phyloP scores from a whole-genome alignment of 345 rosid genomes.

The Ricinus communis region DNA sequence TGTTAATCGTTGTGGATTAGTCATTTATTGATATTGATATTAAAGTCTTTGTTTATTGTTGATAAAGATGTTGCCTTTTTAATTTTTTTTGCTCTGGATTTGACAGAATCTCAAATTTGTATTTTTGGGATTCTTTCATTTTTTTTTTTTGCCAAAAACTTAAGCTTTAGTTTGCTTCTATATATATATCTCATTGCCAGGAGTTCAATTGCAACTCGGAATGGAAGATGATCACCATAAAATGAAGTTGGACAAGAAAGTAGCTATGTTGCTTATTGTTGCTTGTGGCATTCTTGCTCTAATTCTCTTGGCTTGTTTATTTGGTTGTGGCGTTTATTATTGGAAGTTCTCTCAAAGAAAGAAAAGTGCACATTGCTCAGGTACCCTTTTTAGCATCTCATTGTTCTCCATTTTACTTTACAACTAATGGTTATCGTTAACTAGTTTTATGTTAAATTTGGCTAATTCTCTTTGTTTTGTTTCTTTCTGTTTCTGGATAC shows the following conservation, averaged over 20 bases:
- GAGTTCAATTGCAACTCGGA: constrained; percentile 35
- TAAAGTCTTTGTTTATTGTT: background rate
- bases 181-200: constrained; percentile 31
- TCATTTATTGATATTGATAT: no score
- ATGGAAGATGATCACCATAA: constrained; percentile 40
- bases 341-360: constrained; percentile 46
- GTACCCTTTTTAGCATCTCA: constrained; percentile 28
- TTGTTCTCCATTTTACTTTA: constrained; percentile 5
- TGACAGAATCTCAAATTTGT: constrained; percentile 3
- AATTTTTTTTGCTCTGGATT: background rate
- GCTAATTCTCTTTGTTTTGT: constrained; percentile 11
- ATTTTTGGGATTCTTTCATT: background rate
- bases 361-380: constrained; percentile 45
- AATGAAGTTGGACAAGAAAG: constrained; percentile 44
- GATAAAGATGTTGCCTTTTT: background rate
- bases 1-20: no score
- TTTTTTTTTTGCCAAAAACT: constrained; percentile 2
- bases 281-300: constrained; percentile 51
- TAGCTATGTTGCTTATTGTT: constrained; percentile 48
- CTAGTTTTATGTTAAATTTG: constrained; percentile 2
- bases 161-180: constrained; percentile 8
- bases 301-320: constrained; percentile 36
- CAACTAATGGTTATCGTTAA: background rate
- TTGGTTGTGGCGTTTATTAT: constrained; percentile 52
- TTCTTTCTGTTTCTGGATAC: constrained; percentile 19